Conservation (phyloP, 805 yeast species). For the Barnettozyma populi region DNA sequence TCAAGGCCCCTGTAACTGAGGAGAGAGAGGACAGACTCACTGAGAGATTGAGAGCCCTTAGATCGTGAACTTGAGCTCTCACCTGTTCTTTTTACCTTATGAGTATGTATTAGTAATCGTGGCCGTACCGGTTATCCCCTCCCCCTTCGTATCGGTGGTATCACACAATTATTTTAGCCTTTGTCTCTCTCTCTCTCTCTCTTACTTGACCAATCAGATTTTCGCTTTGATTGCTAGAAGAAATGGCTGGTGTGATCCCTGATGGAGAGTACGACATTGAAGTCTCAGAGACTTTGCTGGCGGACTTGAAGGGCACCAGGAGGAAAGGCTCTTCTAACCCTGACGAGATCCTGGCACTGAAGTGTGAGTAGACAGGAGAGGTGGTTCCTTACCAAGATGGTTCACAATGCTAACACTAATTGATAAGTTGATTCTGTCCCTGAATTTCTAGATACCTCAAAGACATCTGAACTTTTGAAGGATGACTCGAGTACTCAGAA, state of each 20-base stretch:
- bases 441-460: slow-evolving; percentile 11
- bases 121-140: not conserved
- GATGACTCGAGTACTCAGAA: not conserved
- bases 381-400: slow-evolving; percentile 2
- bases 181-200: not conserved
- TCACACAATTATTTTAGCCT: not conserved
- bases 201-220: not conserved
- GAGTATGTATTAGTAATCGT: not conserved
- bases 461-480: slow-evolving; percentile 11
- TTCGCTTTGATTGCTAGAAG: not conserved
- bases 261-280: slow-evolving; percentile 25
- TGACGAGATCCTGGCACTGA: slow-evolving; percentile 20
- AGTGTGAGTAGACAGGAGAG: slow-evolving; percentile 14
- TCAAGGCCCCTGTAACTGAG: slow-evolving; percentile 38
- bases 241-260: slow-evolving; percentile 7
- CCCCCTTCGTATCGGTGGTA: not conserved
- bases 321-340: slow-evolving; percentile 6
- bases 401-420: not conserved
- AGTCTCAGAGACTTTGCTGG: slow-evolving; percentile 16
- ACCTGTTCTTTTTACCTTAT: not conserved
- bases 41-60: slow-evolving; percentile 81
- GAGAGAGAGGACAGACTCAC: slow-evolving; percentile 86
- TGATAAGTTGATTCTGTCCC: slow-evolving; percentile 12
- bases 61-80: slow-evolving; percentile 33
- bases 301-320: slow-evolving; percentile 5